These are phyloP conservation scores for Phytophthora capsici DNA, from an alignment of 352 stramenopile species.

Conservation along the genomic window DNA sequence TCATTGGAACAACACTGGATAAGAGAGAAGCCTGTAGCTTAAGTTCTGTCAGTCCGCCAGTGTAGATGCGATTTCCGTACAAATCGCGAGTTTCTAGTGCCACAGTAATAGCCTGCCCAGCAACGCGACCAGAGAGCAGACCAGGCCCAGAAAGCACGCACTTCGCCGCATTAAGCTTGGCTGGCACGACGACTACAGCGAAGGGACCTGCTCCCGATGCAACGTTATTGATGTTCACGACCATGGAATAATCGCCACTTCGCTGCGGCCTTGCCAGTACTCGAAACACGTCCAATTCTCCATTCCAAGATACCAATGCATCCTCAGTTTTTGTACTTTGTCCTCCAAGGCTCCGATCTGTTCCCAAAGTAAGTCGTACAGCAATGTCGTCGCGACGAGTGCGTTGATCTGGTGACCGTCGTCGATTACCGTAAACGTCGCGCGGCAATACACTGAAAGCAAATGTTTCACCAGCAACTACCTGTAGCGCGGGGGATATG, in stretches of 20 bases:
- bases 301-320: constrained; percentile 37
- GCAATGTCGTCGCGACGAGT: constrained; percentile 40
- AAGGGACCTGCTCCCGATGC: constrained; percentile 53
- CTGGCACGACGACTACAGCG: constrained; percentile 47
- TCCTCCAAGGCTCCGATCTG: constrained; percentile 58
- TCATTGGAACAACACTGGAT: constrained; percentile 15
- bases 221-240: constrained; percentile 49
- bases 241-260: constrained; percentile 63
- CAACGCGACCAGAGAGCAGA: constrained; percentile 49
- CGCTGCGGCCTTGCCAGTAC: constrained; percentile 42
- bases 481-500: constrained; percentile 15
- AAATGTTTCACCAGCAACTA: constrained; percentile 41
- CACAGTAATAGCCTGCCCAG: constrained; percentile 50
- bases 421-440: constrained; percentile 56
- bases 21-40: constrained; percentile 52
- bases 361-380: constrained; percentile 41
- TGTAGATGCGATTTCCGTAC: constrained; percentile 66
- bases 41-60: constrained; percentile 31
- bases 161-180: constrained; percentile 42
- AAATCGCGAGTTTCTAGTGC: constrained; percentile 55
- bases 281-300: constrained; percentile 22
- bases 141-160: constrained; percentile 59
- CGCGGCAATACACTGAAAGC: constrained; percentile 49
- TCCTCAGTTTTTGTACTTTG: constrained; percentile 51
- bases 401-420: constrained; percentile 24